Conservation (phyloP, 2,329 filamentous ascomycete species). For the Clarireedia homoeocarpa region DNA sequence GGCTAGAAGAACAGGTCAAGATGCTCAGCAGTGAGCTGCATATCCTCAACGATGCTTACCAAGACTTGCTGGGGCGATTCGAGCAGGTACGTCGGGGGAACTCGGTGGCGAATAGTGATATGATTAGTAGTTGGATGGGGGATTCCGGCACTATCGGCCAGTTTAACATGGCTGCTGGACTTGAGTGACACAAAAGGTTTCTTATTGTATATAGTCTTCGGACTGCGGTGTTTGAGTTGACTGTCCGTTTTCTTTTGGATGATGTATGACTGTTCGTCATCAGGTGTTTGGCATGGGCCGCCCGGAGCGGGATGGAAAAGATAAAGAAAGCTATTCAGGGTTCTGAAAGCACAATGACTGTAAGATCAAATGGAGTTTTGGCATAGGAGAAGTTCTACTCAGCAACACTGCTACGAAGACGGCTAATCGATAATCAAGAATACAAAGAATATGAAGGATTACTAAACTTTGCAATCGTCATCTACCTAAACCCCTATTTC, state of each 20-base stretch:
- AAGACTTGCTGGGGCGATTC: conserved; percentile 4
- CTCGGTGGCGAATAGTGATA: conserved; percentile 1
- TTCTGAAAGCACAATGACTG: not conserved
- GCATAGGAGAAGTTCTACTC: not conserved
- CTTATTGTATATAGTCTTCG: not conserved
- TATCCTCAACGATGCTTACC: conserved; percentile 2
- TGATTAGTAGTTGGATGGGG: conserved; percentile 2
- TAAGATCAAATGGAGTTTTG: not conserved
- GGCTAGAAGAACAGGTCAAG: conserved; percentile 9
- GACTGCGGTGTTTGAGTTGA: not conserved
- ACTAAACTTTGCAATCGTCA: too few species aligned
- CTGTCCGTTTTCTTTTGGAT: not conserved
- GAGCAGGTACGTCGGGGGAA: conserved; percentile 5
- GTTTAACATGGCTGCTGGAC: not conserved
- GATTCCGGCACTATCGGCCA: not conserved
- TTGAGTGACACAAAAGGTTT: not conserved
- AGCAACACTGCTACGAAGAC: not conserved
- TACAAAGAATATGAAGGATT: too few species aligned
- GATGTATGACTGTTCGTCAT: not conserved
- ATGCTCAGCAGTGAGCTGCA: conserved; percentile 7
- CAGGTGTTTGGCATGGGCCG: not conserved
- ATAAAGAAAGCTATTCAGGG: conserved; percentile 8
- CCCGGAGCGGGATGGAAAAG: not conserved
- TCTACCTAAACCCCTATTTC: too few species aligned
- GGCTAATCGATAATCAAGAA: not conserved